Base-by-base conservation (phyloP, 805 yeast genomes). In the Zygosaccharomyces lentus region DNA sequence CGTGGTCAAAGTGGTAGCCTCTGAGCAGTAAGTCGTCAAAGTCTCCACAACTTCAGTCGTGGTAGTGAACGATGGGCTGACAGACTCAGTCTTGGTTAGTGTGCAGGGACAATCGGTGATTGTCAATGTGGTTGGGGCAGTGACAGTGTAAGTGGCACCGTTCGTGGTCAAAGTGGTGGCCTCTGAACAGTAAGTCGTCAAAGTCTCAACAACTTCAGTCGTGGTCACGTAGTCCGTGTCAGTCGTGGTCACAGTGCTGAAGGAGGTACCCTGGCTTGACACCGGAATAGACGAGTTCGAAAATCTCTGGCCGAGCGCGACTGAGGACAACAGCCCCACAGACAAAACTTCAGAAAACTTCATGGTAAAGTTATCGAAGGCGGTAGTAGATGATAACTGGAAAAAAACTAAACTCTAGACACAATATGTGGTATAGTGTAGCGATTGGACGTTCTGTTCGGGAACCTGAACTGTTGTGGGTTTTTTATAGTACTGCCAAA, bases 21-120 rank as follows among this genome's bases (percentile, higher is more conserved):
- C 71, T 66, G 95, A 95, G 71, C 95, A 86, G 84, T 82, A 85
- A 58, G 95, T 85, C 71, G 85, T 80, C 77, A 72, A 76, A 61
- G 73, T 82, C 60, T 87, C 79, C 62, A 83, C 87, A 52, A 80
- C 81, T 53, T 53, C 60, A 25, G 54, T 56, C 21, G 50, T 56
- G 43, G 63, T 55, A n/a, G n/a, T n/a, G n/a, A n/a, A n/a, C n/a
- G n/a, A n/a, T n/a, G n/a, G n/a, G n/a, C n/a, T n/a, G 21, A 19
- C 21, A 19, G 21, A 4, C 8, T n/a, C 25, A 4, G 31, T 25
- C 21, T n/a, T 13, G 16, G 32, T n/a, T 8, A 13, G 4, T 5
- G 16, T 29, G 32, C 16, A 8, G 8, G 38, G 27, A 32, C 41
- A 25, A 19, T 30, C 17, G 32, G 45, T 19, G 34, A 43, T 26